Conservation (phyloP, 768 basidiomycete species). For the Kwoniella pini region DNA sequence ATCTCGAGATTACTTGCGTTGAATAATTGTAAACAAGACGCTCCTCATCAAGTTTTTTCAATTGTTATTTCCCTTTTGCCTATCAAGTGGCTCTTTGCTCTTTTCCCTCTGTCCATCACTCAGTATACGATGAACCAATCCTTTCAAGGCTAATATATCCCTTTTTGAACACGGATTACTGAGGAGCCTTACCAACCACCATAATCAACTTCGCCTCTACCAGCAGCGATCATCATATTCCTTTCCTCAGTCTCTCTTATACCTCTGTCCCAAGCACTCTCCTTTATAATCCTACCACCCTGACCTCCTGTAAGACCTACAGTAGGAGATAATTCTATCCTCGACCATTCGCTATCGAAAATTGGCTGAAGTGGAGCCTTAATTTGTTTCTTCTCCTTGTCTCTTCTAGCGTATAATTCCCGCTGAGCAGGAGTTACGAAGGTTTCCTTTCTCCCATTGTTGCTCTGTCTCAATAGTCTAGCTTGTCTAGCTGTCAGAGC, state of each 20-base stretch:
- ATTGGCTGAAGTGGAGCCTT: not conserved
- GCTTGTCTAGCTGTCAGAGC: not conserved
- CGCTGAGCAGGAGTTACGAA: slow-evolving; percentile 1
- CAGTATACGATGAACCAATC: not conserved
- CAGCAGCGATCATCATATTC: not conserved
- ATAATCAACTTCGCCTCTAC: not conserved
- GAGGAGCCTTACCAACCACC: not conserved
- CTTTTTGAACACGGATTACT: not conserved
- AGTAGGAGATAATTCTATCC: not conserved
- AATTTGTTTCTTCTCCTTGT: not conserved
- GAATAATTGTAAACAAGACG: too few relatives aligned
- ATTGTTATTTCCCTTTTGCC: too few relatives aligned
- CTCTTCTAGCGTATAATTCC: not conserved
- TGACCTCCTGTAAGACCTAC: not conserved
- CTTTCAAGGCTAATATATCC: not conserved
- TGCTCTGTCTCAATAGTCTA: not conserved
- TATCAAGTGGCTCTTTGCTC: not conserved
- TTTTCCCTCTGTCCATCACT: not conserved
- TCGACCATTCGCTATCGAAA: slow-evolving; percentile 9
- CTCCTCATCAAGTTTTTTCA: too few relatives aligned
- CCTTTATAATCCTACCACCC: not conserved
- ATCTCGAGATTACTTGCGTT: too few relatives aligned
- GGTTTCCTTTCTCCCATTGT: not conserved
- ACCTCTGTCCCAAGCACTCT: not conserved
- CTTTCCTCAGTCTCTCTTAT: not conserved